These are phyloP conservation scores for Corymbia citriodora DNA, from an alignment of 441 rosid genomes.

Conservation along the genomic window DNA sequence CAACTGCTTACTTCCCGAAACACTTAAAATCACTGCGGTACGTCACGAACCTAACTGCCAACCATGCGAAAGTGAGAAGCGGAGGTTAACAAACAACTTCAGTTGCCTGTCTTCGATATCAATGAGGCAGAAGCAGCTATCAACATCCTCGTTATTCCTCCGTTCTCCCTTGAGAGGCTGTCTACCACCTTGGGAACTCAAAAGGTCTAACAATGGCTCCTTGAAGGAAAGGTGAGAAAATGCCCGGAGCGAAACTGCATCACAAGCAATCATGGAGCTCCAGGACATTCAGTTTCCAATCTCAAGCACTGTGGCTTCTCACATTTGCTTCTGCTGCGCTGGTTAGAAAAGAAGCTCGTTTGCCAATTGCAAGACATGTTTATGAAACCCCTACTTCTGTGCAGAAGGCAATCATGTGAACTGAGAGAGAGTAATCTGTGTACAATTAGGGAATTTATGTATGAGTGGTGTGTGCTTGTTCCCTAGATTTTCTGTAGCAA, in stretches of 20 bases:
- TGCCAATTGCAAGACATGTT: background rate
- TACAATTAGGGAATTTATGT: background rate
- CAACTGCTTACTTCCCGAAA: constrained; percentile 63
- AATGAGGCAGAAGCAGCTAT: constrained; percentile 55
- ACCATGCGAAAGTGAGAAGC: constrained; percentile 40
- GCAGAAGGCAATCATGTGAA: background rate
- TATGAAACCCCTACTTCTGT: background rate
- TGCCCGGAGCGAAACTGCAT: background rate
- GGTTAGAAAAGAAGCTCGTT: background rate
- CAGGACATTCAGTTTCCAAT: background rate
- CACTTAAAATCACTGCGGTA: constrained; percentile 45
- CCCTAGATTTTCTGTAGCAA: background rate
- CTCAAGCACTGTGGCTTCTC: background rate
- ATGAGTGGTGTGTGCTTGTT: background rate
- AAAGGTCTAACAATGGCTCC: constrained; percentile 45
- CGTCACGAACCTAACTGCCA: constrained; percentile 38
- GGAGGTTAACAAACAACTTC: constrained; percentile 39
- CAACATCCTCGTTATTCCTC: constrained; percentile 39
- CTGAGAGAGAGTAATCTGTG: background rate
- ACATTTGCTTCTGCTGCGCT: background rate
- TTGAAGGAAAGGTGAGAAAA: constrained; percentile 58
- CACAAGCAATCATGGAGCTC: background rate
- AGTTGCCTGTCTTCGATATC: constrained; percentile 56
- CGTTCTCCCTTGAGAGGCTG: constrained; percentile 63
- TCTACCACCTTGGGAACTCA: constrained; percentile 54